These are phyloP conservation scores for Eustoma russellianum DNA, from an alignment of 257 asterid genomes.

Conservation along the genomic window DNA sequence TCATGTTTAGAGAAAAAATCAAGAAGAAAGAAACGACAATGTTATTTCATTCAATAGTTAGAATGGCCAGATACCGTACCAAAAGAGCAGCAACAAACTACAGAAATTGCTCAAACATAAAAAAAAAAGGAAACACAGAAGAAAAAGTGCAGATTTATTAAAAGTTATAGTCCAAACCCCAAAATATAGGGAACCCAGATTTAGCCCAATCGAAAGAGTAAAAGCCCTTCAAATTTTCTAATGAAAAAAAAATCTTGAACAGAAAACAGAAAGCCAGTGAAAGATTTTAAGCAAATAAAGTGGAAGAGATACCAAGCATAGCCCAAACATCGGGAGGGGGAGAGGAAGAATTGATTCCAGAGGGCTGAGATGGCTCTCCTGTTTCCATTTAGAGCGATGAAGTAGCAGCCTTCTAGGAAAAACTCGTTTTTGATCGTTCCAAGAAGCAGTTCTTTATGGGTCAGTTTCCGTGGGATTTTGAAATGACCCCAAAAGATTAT, in stretches of 20 bases:
- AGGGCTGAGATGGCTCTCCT: conserved; percentile 44
- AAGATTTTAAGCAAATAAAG: neutral
- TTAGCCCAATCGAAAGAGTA: neutral
- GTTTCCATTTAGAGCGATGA: conserved; percentile 36
- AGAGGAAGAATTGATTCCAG: conserved; percentile 19
- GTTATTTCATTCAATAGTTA: no score
- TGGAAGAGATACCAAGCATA: conserved; percentile 43
- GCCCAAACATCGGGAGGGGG: conserved; percentile 51
- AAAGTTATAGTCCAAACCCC: neutral
- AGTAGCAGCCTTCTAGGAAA: no score
- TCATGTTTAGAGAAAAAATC: neutral
- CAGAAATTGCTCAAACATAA: neutral
- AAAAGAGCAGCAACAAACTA: neutral
- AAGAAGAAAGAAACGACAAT: neutral
- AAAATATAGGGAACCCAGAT: neutral
- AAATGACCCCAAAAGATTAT: no score
- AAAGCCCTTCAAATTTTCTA: neutral
- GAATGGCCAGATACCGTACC: no score
- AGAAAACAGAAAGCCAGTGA: neutral
- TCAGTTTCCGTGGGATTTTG: no score
- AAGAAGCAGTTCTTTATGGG: no score
- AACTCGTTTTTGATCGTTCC: no score
- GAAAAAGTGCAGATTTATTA: neutral
- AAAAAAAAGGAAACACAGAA: neutral
- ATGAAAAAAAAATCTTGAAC: no score